Evolutionary conservation across 2,329 filamentous ascomycete genomes (phyloP), one percentile per base, ranked within the genome.

Genomic region (Cryphonectria japonica): DNA sequence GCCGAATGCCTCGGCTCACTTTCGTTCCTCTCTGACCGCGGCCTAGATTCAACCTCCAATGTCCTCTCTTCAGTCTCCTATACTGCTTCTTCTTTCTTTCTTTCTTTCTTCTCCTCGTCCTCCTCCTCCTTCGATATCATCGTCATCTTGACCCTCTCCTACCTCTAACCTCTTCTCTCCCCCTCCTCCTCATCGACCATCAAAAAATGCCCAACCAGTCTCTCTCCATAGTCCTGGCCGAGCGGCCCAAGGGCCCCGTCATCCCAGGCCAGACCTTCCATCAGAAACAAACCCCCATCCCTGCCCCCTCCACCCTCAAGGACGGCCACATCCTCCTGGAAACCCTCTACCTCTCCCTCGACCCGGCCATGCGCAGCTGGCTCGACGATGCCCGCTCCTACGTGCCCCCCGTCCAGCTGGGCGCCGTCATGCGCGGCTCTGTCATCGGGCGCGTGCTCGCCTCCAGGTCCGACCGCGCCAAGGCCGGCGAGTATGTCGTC

Each of bases 311-410:
- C 32, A 78, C 79, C 69, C 77, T 81, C 19, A 83, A 86, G 76
- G 82, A 85, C 79, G 87, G 87, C 74, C 80, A 89, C 74, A 79
- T 91, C 63, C 82, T 91, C 13, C 75, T 84, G 67, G 80, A 83
- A 73, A 76, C 76, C 2, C 75, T 88, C 69, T 90, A 90, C 76
- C 83, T 91, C 54, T 88, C 86, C 19, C 82, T 91, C 59, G 89
- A 91, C 78, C 88, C 89, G 0, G 88, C 88, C 2, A 91, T 91
- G 88, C 85, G 89, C 74, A 87, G 87, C 74, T 90, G 88, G 88
- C 80, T 91, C 11, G 89, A 86, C 71, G 72, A 73, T 61, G 66
- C 64, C 32, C 72, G 70, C 61, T 76, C 88, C 4, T 91, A 91
- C 78, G 80, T 91, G 5, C 87, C 88, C 0, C 89, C 89, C 22